Base-by-base conservation (phyloP, 805 yeast species). In the Candida yuanshanica region DNA sequence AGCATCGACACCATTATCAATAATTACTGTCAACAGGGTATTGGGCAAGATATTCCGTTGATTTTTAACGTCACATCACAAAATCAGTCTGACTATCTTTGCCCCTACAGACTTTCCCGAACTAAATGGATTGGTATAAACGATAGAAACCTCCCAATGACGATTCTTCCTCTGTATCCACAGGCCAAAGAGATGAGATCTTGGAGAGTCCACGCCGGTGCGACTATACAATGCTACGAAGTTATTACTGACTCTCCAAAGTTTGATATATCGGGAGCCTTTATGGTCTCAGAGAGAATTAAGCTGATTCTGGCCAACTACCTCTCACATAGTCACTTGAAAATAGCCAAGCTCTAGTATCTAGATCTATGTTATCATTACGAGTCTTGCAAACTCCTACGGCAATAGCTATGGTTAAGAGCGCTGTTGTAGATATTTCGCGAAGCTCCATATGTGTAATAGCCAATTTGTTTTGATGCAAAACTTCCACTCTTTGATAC, bases 91-190 rank as follows among this genome's bases (percentile, higher is more conserved):
- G 17, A 14, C 17, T 26, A 25, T 18, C 23, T 41, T 4, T 35
- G 35, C 2, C 21, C 20, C 5, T 35, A 37, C 17, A 5, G 17
- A 16, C 17, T 42, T n/a, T 34, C 38, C 6, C 24, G 32, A 11
- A 29, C 33, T 4, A 20, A 35, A 2, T 42, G 45, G 45, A 24
- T 37, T 4, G 45, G 45, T 6, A 16, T 42, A 13, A 20, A 25
- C 16, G 29, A 25, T 12, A 9, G 29, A 12, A 25, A 9, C 29
- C 16, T 25, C 7, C 29, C 29, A 12, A 25, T n/a, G 13, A 8
- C n/a, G 29, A 8, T 25, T 12, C 29, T 12, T 8, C 29, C 29
- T 7, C n/a, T 12, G 29, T 8, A 25, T 16, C 7, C 29, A 6
- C 29, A 25, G 13, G 16, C 16, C 5, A 25, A 25, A 7, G 14